Percentiles rank a stretch among this genome's conserved stretches.
These are phyloP conservation scores for Boletus barrowsii DNA, from an alignment of 768 basidiomycete genomes.

Conservation along the genomic window DNA sequence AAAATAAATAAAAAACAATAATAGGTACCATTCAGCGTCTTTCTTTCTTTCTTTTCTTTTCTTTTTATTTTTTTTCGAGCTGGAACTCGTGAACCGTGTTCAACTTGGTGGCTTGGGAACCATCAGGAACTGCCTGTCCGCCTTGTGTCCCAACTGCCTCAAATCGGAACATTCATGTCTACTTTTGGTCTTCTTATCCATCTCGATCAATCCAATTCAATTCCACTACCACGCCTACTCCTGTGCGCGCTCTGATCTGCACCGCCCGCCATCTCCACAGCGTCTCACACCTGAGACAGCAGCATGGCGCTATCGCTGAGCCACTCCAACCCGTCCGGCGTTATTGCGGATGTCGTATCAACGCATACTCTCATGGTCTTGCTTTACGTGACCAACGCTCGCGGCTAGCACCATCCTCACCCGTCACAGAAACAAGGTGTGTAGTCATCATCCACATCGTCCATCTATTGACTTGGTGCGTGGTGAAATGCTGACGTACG, in stretches of 20 bases:
- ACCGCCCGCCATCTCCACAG: conserved; percentile 17
- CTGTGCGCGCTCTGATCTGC: conserved; percentile 11
- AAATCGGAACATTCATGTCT: conserved; percentile 14
- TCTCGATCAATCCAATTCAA: conserved; percentile 19
- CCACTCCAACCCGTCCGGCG: conserved; percentile 7
- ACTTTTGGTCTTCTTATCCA: conserved; percentile 20
- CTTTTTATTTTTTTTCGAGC: no score
- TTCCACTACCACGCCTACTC: conserved; percentile 7
- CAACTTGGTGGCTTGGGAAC: conserved; percentile 25
- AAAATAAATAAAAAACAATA: no score
- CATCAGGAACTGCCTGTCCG: conserved; percentile 27
- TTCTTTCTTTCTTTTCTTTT: no score
- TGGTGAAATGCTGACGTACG: neutral
- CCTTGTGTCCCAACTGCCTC: conserved; percentile 26
- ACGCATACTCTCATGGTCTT: neutral
- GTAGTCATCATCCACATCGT: neutral
- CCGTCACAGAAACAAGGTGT: neutral
- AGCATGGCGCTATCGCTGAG: neutral
- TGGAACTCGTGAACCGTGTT: neutral
- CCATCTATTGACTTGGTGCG: conserved; percentile 2
- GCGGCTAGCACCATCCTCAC: conserved; percentile 4
- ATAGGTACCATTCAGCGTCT: no score
- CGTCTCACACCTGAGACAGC: conserved; percentile 2
- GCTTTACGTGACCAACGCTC: conserved; percentile 11
- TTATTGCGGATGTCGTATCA: conserved; percentile 21